Evolutionary conservation across 2,329 filamentous ascomycete genomes (phyloP).

Genomic region (Blastomyces gilchristii): DNA sequence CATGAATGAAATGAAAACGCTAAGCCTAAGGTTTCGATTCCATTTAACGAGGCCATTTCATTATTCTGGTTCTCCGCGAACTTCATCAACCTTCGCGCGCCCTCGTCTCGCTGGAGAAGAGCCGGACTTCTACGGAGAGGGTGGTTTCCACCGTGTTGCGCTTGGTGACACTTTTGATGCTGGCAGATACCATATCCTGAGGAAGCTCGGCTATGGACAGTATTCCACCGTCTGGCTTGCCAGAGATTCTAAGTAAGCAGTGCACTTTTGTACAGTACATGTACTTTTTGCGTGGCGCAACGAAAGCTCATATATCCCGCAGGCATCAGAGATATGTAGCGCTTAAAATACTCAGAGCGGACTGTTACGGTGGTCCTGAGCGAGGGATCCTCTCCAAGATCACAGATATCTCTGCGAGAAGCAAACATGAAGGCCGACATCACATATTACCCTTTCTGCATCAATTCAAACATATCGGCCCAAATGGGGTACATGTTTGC

Average conservation of each 20-base stretch:
- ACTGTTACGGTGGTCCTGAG: slow-evolving; percentile 20
- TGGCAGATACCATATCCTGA: slow-evolving; percentile 79
- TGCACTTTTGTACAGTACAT: neutral
- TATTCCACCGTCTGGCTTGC: slow-evolving; percentile 80
- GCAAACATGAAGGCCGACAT: slow-evolving; percentile 17
- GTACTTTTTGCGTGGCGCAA: neutral
- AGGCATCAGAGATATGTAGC: slow-evolving; percentile 19
- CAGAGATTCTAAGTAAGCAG: slow-evolving; percentile 54
- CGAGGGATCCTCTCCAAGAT: slow-evolving; percentile 18
- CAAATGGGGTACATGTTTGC: slow-evolving; percentile 23
- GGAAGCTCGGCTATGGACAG: slow-evolving; percentile 88
- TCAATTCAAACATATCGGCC: slow-evolving; percentile 21
- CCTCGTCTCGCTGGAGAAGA: slow-evolving; percentile 48
- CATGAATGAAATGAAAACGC: neutral
- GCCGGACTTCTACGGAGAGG: slow-evolving; percentile 90
- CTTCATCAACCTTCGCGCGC: neutral
- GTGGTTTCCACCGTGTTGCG: slow-evolving; percentile 80
- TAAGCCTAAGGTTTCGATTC: neutral
- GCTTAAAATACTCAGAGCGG: slow-evolving; percentile 20
- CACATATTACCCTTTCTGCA: slow-evolving; percentile 18
- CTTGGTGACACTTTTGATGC: slow-evolving; percentile 90
- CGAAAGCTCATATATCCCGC: slow-evolving; percentile 10
- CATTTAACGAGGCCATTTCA: neutral
- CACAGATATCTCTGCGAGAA: slow-evolving; percentile 13
- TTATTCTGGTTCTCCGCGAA: neutral